Base-by-base conservation (phyloP, 2,329 filamentous ascomycete genomes). In the Hypoxylon sp. region DNA sequence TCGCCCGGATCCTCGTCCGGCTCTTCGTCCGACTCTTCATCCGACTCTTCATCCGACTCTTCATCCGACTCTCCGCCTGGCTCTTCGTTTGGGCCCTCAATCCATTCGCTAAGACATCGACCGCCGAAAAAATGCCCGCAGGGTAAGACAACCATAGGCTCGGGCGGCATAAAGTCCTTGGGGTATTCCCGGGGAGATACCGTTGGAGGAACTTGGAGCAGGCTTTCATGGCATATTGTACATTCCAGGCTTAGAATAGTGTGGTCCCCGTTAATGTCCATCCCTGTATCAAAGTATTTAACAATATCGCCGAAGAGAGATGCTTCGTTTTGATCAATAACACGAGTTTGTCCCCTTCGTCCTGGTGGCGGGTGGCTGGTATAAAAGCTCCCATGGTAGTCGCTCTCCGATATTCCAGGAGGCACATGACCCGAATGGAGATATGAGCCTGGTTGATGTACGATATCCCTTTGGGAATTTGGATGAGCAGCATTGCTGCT, bases 91-190 rank as follows among this genome's bases (percentile, higher is more conserved):
- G 2, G 23, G 23, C 23, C 5, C 23, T 23, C 23, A 1, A 66
- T 7, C 69, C 72, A 75, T 0, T 2, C 0, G 0, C 23, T 17
- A 0, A 75, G 23, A 17, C 73, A 74, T 0, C 6, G 1, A 0
- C 13, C 13, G 2, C 73, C 71, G 28, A 74, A 69, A 17, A 68
- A 69, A 21, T 75, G 74, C 0, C 73, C 73, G 21, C 74, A 75
- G 0, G 74, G 73, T 0, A 75, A 21, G 0, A 75, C 62, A 0
- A 58, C n/a, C 2, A 75, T 56, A 4, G 14, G 48, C 19, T 51
- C 25, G 9, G 14, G 9, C 3, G 2, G 5, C 5, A 2, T 2
- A 3, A 5, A 13, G 1, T 38, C 41, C 1, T 49, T 55, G 14
- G 36, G 45, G 1, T 6, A 14, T 17, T 23, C 19, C 3, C 5